Evolutionary conservation across 73 alveolate genomes (phyloP).

Genomic region (Paramecium primaurelia): DNA sequence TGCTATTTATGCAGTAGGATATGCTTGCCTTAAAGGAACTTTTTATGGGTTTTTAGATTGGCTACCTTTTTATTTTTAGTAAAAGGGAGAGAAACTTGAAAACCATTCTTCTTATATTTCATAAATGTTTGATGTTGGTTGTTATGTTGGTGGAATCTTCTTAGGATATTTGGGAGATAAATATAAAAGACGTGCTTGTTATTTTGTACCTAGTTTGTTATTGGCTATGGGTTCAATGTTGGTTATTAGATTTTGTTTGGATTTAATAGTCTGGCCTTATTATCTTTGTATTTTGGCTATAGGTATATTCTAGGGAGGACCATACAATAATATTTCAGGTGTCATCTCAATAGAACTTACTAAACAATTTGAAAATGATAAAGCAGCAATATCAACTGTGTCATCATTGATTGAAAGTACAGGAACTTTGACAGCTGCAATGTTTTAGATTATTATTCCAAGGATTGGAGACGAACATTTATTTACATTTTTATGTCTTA

Average conservation of each 20-base stretch:
- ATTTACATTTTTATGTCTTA: conserved; percentile 7
- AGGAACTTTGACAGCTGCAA: conserved; percentile 52
- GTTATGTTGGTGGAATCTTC: conserved; percentile 49
- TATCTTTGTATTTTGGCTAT: conserved; percentile 28
- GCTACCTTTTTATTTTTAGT: conserved; percentile 41
- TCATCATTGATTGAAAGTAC: conserved; percentile 57
- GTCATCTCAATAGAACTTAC: conserved; percentile 49
- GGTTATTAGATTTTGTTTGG: not conserved
- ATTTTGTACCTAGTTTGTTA: not conserved
- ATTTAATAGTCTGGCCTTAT: conserved; percentile 23
- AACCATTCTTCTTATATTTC: conserved; percentile 31
- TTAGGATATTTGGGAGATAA: conserved; percentile 57
- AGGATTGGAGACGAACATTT: conserved; percentile 32
- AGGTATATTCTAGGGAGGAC: conserved; percentile 57
- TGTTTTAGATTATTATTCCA: not conserved
- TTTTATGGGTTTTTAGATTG: conserved; percentile 44
- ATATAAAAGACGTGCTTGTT: conserved; percentile 21
- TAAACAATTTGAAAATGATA: conserved; percentile 3
- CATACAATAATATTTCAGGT: conserved; percentile 50
- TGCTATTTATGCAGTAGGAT: conserved; percentile 46
- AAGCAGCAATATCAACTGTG: conserved; percentile 29
- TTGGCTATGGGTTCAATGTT: conserved; percentile 41
- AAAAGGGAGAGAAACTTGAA: conserved; percentile 19
- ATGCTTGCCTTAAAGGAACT: conserved; percentile 54
- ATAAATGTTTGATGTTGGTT: conserved; percentile 57